Evolutionary conservation across 495 filamentous ascomycete genomes (phyloP).

Genomic region (Aspergillus conjunctus): DNA sequence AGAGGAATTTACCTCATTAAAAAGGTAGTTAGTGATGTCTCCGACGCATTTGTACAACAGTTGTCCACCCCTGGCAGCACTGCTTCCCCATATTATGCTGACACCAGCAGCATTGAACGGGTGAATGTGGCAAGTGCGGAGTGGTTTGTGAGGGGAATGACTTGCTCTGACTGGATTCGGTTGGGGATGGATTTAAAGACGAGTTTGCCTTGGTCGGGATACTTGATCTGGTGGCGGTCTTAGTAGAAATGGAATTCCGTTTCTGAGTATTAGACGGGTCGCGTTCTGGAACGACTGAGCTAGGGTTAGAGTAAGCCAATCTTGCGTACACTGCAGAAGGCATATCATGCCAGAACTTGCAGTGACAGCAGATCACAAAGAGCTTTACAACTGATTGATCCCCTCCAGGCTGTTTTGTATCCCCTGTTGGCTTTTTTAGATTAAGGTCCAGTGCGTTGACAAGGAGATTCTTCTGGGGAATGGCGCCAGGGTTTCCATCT

Average conservation of each 20-base stretch:
- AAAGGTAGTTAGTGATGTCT: constrained; percentile 53
- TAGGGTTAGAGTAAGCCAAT: constrained; percentile 11
- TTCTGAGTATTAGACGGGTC: constrained; percentile 4
- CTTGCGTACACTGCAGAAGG: constrained; percentile 74
- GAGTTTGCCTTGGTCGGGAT: background rate
- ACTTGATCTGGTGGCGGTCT: background rate
- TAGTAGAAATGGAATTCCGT: background rate
- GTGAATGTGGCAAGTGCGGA: constrained; percentile 44
- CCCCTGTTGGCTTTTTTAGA: constrained; percentile 20
- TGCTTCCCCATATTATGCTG: constrained; percentile 68
- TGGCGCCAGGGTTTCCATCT: background rate
- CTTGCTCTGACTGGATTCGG: background rate
- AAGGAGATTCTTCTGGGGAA: background rate
- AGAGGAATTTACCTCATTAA: background rate
- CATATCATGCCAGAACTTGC: constrained; percentile 81
- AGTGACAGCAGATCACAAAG: constrained; percentile 79
- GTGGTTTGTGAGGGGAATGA: constrained; percentile 3
- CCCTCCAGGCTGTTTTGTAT: constrained; percentile 22
- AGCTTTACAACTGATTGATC: constrained; percentile 67
- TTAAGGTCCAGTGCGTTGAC: background rate
- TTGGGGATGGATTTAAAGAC: background rate
- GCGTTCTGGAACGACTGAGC: constrained; percentile 1
- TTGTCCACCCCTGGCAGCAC: constrained; percentile 75
- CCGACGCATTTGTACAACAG: constrained; percentile 69
- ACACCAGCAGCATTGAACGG: constrained; percentile 78